Evolutionary conservation across 2,329 filamentous ascomycete genomes (phyloP), one percentile per base, ranked within the genome.

Genomic region (Clarireedia paspali): DNA sequence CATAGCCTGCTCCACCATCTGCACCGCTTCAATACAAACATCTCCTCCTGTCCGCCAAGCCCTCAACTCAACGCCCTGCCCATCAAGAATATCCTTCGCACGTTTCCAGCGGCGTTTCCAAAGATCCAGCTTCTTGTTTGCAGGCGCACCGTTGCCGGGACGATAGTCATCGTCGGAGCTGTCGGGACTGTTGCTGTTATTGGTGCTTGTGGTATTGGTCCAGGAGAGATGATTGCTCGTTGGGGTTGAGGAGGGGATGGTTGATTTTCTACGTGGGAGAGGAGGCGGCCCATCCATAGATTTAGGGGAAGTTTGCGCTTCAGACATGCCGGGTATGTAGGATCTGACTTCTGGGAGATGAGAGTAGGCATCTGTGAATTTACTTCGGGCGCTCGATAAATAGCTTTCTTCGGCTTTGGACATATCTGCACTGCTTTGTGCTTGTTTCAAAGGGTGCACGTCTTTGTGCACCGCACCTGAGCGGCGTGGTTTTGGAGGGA

Each of bases 31-130:
- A 0, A 75, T 75, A 55, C 82, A 75, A 6, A 89, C 85, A 72
- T 94, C 89, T 27, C 77, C 75, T 0, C 89, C 89, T 10, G 78
- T 79, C 44, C 86, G 77, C 89, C 89, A 94, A 20, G 80, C 89
- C 60, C 87, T 82, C 38, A 94, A 68, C 61, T 78, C 73, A 0
- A 94, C 85, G 4, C 85, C 85, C 40, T 83, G 74, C 5, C 75
- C 73, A n/a, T 81, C 80, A 9, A 92, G 75, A 40, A 74, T 70
- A 30, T 82, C 73, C 60, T 87, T 82, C 3, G 88, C 88, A 46
- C 81, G 74, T 44, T 78, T 78, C 73, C 88, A 81, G 42, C 89
- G 74, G 55, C 84, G 78, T 59, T 78, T 76, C 89, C 88, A 94
- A 48, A 90, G 66, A 58, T 86, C 84, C 55, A 90, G 75, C 61